Base-by-base conservation (phyloP, 1,284 basidiomycete species). In the Apiotrichum porosum region DNA sequence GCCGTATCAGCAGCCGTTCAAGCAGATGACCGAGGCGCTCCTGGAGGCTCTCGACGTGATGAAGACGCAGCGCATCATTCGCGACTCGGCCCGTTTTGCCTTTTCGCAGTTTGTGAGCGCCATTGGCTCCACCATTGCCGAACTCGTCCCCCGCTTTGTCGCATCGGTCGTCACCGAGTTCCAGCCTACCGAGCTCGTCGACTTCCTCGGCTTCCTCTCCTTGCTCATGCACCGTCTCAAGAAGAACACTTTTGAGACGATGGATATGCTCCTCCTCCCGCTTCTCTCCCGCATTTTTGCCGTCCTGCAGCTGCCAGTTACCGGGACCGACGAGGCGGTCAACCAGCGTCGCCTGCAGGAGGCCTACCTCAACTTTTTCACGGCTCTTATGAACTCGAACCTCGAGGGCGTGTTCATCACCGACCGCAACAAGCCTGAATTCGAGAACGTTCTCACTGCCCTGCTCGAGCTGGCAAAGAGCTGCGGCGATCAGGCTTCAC, bases 121-220 rank as follows among this genome's bases (percentile, higher is more conserved):
- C 2, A 87, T 90, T 26, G 90, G 92, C 18, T 83, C 86, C 6
- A 84, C 83, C 66, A 76, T 62, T 38, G 75, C 70, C 6, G 66
- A 73, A 44, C 60, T 73, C 18, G 70, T 70, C 1, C 68, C 70
- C 2, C 61, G 65, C 39, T 73, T 99, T 43, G 97, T 97, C 81
- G 79, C 83, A 37, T 86, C 87, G 63, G 81, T 98, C 23, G 80
- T 99, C 40, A 81, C 84, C 6, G 88, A 97, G 62, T 92, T 95
- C 58, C 92, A 94, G 57, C 85, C 90, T 1, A 82, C 84, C 9
- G 95, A 99, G 72, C 77, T 99, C 51, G 84, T 88, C 36, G 95
- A 99, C 66, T 95, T 98, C 65, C 84, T 98, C 78, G 86, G 85
- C 66, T 98, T 99, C 76, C 85, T 98, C 48, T 84, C 84, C 9